phyloP scores from a whole-genome alignment of 495 filamentous ascomycete genomes.

The Aspergillus heteromorphus region DNA sequence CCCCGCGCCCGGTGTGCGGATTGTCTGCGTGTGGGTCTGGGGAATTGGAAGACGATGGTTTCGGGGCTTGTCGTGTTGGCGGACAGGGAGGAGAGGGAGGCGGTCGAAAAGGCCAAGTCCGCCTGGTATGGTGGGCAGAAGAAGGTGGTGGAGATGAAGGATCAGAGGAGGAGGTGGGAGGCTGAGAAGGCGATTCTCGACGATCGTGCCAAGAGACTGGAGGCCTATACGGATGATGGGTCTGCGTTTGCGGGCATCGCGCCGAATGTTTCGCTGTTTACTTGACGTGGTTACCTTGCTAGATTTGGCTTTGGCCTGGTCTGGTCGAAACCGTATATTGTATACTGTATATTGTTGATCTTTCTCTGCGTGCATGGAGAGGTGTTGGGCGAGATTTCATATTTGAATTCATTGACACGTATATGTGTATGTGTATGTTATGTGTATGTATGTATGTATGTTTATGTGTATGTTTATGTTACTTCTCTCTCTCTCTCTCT shows the following conservation, averaged over 20 bases:
- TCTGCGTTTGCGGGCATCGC: conserved; percentile 26
- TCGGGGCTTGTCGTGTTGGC: conserved; percentile 47
- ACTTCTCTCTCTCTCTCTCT: too few relatives aligned
- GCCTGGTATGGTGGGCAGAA: conserved; percentile 48
- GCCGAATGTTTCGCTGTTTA: conserved; percentile 33
- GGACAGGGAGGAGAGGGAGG: conserved; percentile 37
- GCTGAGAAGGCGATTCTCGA: conserved; percentile 36
- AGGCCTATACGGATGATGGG: conserved; percentile 30
- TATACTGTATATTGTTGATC: neutral
- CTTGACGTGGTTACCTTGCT: too few relatives aligned
- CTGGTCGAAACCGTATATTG: too few relatives aligned
- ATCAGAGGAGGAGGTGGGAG: conserved; percentile 35
- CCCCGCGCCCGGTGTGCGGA: conserved; percentile 58
- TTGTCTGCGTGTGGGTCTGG: conserved; percentile 63
- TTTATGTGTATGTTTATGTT: too few relatives aligned
- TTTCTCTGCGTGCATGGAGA: neutral
- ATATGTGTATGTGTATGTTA: too few relatives aligned
- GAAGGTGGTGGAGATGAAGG: conserved; percentile 16
- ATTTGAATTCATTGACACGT: too few relatives aligned
- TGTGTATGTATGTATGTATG: too few relatives aligned
- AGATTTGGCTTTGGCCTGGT: too few relatives aligned
- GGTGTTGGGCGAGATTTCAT: neutral
- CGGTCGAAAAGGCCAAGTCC: conserved; percentile 28
- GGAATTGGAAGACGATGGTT: conserved; percentile 74
- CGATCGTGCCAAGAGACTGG: conserved; percentile 32